These are phyloP conservation scores for Periconia macrospinosa DNA, from an alignment of 2,329 filamentous ascomycete species.

Conservation along the genomic window DNA sequence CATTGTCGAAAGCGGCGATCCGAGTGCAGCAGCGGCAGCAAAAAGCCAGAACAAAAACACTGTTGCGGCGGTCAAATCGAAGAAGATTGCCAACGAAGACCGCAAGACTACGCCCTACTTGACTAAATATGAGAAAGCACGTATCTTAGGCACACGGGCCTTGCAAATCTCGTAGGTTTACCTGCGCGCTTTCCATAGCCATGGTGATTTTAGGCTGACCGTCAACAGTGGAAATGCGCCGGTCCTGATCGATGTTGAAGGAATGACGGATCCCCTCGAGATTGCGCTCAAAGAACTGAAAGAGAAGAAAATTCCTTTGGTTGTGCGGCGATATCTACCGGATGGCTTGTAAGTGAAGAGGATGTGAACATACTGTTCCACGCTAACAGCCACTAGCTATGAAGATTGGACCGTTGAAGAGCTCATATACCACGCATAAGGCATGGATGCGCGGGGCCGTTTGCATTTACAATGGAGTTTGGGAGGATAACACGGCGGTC, in stretches of 20 bases:
- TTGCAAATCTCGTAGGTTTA: slow-evolving; percentile 84
- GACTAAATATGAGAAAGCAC: slow-evolving; percentile 97
- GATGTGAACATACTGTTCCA: neutral
- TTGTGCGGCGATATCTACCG: slow-evolving; percentile 91
- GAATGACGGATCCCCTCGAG: slow-evolving; percentile 95
- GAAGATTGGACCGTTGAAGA: slow-evolving; percentile 99
- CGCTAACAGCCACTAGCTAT: slow-evolving; percentile 62
- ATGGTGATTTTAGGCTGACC: slow-evolving; percentile 17
- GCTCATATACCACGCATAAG: slow-evolving; percentile 57
- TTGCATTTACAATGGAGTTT: slow-evolving; percentile 42
- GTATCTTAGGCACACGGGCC: slow-evolving; percentile 89
- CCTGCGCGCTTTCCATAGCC: neutral
- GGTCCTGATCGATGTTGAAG: slow-evolving; percentile 92
- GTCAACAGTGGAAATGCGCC: slow-evolving; percentile 86
- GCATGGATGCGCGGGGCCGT: slow-evolving; percentile 14
- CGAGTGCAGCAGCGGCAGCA: slow-evolving; percentile 50
- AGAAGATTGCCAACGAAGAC: slow-evolving; percentile 87
- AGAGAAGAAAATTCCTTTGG: slow-evolving; percentile 97
- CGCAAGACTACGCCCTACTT: slow-evolving; percentile 95
- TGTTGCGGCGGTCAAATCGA: slow-evolving; percentile 65
- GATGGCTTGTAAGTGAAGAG: slow-evolving; percentile 81
- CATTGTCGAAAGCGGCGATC: slow-evolving; percentile 54
- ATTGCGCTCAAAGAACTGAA: slow-evolving; percentile 97
- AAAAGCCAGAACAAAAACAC: slow-evolving; percentile 54
- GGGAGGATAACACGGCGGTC: slow-evolving; percentile 26